phyloP scores from a whole-genome alignment of 2,329 filamentous ascomycete species.

The Herpotrichia juniperi region DNA sequence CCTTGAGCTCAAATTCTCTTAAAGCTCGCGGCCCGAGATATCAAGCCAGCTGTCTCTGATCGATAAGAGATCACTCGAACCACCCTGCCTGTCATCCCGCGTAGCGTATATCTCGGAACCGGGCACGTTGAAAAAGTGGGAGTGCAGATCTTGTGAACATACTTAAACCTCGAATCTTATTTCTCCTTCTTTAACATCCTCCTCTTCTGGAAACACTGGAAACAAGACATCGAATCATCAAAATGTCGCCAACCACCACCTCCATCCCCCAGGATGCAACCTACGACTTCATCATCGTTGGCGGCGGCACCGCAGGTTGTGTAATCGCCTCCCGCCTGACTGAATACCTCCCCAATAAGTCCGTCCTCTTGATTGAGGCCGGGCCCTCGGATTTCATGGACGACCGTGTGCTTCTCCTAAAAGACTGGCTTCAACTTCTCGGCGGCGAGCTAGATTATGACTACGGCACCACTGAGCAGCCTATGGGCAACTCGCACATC shows the following conservation, averaged over 20 bases:
- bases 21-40: not conserved
- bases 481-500: constrained; percentile 89
- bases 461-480: constrained; percentile 87
- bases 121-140: not conserved
- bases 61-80: not conserved
- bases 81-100: not conserved
- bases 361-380: constrained; percentile 82
- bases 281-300: constrained; percentile 86
- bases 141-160: not conserved
- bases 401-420: constrained; percentile 82
- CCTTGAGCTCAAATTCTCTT: not conserved
- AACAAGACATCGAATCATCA: constrained; percentile 4
- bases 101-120: not conserved
- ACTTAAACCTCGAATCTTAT: not conserved
- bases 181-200: not conserved
- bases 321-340: constrained; percentile 81
- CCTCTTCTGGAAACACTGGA: not conserved
- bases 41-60: not conserved
- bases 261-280: constrained; percentile 66
- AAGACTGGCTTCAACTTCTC: constrained; percentile 84
- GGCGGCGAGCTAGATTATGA: constrained; percentile 90
- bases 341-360: constrained; percentile 82
- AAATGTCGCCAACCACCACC: constrained; percentile 64
- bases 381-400: constrained; percentile 90
- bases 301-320: constrained; percentile 85